Conservation (phyloP, 1,284 basidiomycete species). For the Pholiota adiposa region DNA sequence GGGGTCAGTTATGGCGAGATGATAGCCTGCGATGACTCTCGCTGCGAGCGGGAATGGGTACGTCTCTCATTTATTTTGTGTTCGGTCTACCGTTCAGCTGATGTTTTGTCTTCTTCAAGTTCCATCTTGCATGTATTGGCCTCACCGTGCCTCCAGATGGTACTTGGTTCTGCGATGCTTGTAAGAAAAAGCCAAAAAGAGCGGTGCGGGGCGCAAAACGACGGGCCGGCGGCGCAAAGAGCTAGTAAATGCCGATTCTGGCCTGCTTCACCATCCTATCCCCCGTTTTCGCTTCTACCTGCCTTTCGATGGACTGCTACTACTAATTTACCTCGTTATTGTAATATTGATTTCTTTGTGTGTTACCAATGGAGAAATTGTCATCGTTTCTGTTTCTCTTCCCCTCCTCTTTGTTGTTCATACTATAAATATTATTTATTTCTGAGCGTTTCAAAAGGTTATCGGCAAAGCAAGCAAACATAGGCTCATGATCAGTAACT, state of each 20-base stretch:
- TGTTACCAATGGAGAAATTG: conserved; percentile 1
- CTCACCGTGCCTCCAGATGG: conserved; percentile 76
- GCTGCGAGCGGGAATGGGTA: conserved; percentile 95
- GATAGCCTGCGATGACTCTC: conserved; percentile 94
- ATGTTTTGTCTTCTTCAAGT: conserved; percentile 50
- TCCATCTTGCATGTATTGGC: conserved; percentile 83
- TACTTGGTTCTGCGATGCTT: conserved; percentile 82
- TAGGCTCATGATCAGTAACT: not conserved
- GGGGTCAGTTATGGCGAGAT: conserved; percentile 92
- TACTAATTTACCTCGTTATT: conserved; percentile 20
- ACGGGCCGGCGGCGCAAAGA: conserved; percentile 37
- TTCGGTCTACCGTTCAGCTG: conserved; percentile 9
- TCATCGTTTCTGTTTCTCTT: not conserved
- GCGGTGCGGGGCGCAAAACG: conserved; percentile 54
- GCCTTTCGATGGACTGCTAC: not conserved
- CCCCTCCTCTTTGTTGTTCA: not conserved
- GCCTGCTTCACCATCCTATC: not conserved
- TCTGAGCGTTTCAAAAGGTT: not conserved
- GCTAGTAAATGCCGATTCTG: not conserved
- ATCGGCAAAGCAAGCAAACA: not conserved
- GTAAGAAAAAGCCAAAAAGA: conserved; percentile 55
- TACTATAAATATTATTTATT: not conserved
- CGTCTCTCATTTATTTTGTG: conserved; percentile 38
- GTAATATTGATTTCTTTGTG: conserved; percentile 17
- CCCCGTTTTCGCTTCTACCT: not conserved